Conservation (phyloP, 352 stramenopile genomes). For the Globisporangium emineosum region DNA sequence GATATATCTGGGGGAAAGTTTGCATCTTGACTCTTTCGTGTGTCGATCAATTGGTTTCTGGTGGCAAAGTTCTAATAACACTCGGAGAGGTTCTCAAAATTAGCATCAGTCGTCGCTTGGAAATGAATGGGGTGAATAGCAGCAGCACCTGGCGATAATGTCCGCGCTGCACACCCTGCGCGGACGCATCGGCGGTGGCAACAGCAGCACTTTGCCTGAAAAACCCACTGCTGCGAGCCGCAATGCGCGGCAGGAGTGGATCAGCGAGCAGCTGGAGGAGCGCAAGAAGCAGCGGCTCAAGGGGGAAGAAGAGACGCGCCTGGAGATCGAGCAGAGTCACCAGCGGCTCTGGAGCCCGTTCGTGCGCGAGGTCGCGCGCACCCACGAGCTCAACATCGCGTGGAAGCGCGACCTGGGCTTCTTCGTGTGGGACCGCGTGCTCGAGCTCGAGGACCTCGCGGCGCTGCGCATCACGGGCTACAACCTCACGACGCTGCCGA, state of each 20-base stretch:
- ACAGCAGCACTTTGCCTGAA: background rate
- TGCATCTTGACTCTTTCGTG: background rate
- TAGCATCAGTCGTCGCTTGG: constrained; percentile 1
- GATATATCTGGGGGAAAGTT: background rate
- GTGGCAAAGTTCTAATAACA: no score
- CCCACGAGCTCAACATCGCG: constrained; percentile 62
- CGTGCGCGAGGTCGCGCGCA: constrained; percentile 26
- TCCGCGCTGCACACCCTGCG: constrained; percentile 7
- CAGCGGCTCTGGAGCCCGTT: constrained; percentile 53
- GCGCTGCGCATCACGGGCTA: constrained; percentile 55
- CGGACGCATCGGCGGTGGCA: constrained; percentile 2
- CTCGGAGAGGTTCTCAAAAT: background rate
- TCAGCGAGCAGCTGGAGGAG: constrained; percentile 43
- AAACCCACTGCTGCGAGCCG: constrained; percentile 9
- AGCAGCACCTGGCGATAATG: background rate
- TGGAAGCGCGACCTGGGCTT: constrained; percentile 57
- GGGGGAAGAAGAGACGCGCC: constrained; percentile 24
- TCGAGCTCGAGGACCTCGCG: constrained; percentile 37
- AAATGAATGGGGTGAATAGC: background rate
- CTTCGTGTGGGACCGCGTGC: constrained; percentile 50
- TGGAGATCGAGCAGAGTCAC: constrained; percentile 29
- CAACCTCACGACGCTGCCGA: constrained; percentile 29
- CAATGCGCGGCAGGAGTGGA: constrained; percentile 40
- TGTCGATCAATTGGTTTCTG: background rate
- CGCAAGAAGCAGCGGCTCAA: constrained; percentile 39